Evolutionary conservation across 345 rosid genomes (phyloP), one percentile per base, ranked within the genome.

Genomic region (Noccaea caerulescens): DNA sequence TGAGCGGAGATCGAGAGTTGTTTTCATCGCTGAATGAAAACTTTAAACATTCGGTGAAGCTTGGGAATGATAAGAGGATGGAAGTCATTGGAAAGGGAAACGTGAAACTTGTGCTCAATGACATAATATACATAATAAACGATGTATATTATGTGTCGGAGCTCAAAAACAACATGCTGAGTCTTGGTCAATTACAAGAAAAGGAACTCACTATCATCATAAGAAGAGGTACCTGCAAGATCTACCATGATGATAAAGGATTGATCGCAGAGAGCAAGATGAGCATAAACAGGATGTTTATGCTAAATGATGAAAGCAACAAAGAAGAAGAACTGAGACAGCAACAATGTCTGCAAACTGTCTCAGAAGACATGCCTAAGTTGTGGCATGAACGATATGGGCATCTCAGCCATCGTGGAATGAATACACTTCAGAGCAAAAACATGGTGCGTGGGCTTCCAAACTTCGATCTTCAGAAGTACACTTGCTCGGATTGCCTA

Each of bases 351-450:
- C 8, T 59, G 8, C 4, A 4, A 3, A 14, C 12, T 0, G 8
- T 2, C 4, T 11, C 45, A 13, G 23, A 59, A 5, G 47, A 59
- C 0, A 1, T 23, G 20, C 0, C 30, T 5, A 16, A 16, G 8
- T 6, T 59, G 3, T 63, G 57, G 68, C 68, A 63, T 8, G 16
- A 33, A n/a, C 2, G 44, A 2, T 50, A 50, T 8, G 33, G 55
- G 0, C 53, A 49, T 16, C 25, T 49, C 4, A 49, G 25, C 1
- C n/a, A 51, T 3, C n/a, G 7, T 0, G 34, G 56, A 2, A 51
- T 51, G 56, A 23, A 51, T 0, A 51, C 34, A 0, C 32, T 23
- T 0, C 30, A 20, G 3, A 4, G 12, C 3, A 53, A 53, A 1
- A 2, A 5, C 3, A 53, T 53, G 58, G 58, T 53, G 1, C 3